Base-by-base conservation (phyloP, 2,329 filamentous ascomycete species). In the Colletotrichum plurivorum region DNA sequence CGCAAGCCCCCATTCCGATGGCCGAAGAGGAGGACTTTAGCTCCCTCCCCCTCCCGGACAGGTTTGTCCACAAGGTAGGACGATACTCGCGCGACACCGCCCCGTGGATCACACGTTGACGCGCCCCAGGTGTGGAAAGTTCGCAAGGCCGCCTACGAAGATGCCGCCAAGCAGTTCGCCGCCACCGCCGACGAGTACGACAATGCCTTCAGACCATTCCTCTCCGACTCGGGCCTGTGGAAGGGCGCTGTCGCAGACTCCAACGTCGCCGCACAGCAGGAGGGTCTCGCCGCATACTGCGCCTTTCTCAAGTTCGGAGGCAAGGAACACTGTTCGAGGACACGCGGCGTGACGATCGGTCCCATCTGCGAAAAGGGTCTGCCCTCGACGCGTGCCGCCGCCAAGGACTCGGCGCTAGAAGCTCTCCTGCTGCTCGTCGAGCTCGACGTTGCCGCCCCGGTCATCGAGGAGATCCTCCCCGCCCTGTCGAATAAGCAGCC, bases 191-290 rank as follows among this genome's bases (percentile, higher is more conserved):
- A 95, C 81, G 95, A 98, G 78, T 88, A 90, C 74, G 93, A 97
- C 78, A 91, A 94, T 13, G 91, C 91, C 43, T 98, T 99, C 75
- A 88, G 90, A 74, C 94, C 95, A 1, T 99, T 98, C 76, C 82
- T 96, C 70, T 90, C 93, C 78, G 96, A 99, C 73, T 87, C 94
- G 1, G 84, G 90, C 71, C 80, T 99, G 70, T 98, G 94, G 95
- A 98, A 98, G 80, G 92, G 90, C 43, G 96, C 95, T 1, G 95
- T 96, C 7, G 90, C 91, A 75, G 96, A 99, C 81, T 96, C 95
- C 63, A 99, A 99, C 76, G 96, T 99, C 67, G 96, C 95, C 18
- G 96, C 97, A 41, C 96, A 99, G 80, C 92, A 97, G 82, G 97
- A 99, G 75, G 96, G 93, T 71, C 89, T 99, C 55, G 90, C 89